phyloP scores from a whole-genome alignment of 2,329 filamentous ascomycete genomes.

The Scorias spongiosa region DNA sequence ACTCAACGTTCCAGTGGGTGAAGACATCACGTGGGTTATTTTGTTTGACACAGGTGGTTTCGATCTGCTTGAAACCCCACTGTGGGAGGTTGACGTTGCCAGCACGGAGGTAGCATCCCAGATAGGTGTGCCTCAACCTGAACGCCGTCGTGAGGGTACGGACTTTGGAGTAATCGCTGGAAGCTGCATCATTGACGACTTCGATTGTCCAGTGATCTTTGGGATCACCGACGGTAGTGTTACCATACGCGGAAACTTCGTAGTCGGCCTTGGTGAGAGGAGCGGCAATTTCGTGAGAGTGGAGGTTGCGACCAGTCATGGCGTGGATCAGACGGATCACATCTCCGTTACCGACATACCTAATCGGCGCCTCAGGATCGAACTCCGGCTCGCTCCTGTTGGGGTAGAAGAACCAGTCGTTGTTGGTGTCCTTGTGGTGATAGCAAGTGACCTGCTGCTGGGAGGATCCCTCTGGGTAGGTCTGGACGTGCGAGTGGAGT shows the following conservation, averaged over 20 bases:
- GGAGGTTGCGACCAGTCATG: conserved; percentile 90
- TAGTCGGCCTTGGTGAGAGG: conserved; percentile 78
- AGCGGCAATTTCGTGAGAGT: conserved; percentile 81
- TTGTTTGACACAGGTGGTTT: conserved; percentile 84
- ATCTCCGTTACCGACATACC: conserved; percentile 62
- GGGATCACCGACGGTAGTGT: conserved; percentile 84
- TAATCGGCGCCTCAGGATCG: conserved; percentile 51
- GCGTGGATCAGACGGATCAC: conserved; percentile 79
- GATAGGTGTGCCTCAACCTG: conserved; percentile 63
- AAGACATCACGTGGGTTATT: conserved; percentile 88
- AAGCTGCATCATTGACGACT: conserved; percentile 78
- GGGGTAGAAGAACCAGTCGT: conserved; percentile 98
- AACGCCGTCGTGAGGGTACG: conserved; percentile 89
- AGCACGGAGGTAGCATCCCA: conserved; percentile 88
- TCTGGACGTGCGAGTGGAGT: conserved; percentile 91
- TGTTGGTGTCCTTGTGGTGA: conserved; percentile 98
- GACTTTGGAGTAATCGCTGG: conserved; percentile 67
- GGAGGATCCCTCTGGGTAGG: conserved; percentile 78
- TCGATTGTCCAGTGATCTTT: conserved; percentile 97
- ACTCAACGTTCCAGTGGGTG: conserved; percentile 98
- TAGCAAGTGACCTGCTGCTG: conserved; percentile 99
- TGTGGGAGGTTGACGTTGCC: conserved; percentile 94
- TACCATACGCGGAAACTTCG: conserved; percentile 93
- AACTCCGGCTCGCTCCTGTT: conserved; percentile 66
- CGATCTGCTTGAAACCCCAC: conserved; percentile 99